phyloP scores from a whole-genome alignment of 78 protist species.

The Isochrysis galbana region DNA sequence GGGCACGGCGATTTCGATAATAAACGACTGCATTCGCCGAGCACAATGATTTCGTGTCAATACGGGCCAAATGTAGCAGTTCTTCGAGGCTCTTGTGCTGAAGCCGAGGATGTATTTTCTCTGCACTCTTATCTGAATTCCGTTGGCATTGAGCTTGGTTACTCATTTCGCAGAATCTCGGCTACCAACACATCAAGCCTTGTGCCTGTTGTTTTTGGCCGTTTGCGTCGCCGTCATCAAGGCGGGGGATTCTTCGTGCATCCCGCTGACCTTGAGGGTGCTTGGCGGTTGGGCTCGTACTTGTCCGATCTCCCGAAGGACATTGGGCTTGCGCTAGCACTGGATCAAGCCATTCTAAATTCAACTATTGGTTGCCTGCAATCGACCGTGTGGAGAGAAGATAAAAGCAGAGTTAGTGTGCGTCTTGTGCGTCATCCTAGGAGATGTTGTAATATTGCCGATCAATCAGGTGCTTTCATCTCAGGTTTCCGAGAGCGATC shows the following conservation, averaged over 20 bases:
- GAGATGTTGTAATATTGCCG: too few relatives aligned
- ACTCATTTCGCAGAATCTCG: neutral
- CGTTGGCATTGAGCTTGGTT: neutral
- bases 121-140: neutral
- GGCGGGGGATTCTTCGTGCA: neutral
- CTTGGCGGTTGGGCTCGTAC: neutral
- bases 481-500: too few relatives aligned
- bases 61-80: too few relatives aligned
- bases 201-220: neutral
- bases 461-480: too few relatives aligned
- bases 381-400: too few relatives aligned
- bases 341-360: too few relatives aligned
- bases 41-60: too few relatives aligned
- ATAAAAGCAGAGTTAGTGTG: too few relatives aligned
- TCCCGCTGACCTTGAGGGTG: neutral
- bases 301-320: neutral
- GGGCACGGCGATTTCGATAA: too few relatives aligned
- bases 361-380: too few relatives aligned
- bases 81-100: neutral
- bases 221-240: neutral
- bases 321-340: neutral
- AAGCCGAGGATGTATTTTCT: neutral
- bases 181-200: neutral
- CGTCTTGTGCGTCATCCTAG: too few relatives aligned
- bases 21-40: too few relatives aligned